Percentiles rank a stretch among this genome's conserved stretches.
Evolutionary conservation across 345 rosid genomes (phyloP).

Genomic region (Populus euphratica): DNA sequence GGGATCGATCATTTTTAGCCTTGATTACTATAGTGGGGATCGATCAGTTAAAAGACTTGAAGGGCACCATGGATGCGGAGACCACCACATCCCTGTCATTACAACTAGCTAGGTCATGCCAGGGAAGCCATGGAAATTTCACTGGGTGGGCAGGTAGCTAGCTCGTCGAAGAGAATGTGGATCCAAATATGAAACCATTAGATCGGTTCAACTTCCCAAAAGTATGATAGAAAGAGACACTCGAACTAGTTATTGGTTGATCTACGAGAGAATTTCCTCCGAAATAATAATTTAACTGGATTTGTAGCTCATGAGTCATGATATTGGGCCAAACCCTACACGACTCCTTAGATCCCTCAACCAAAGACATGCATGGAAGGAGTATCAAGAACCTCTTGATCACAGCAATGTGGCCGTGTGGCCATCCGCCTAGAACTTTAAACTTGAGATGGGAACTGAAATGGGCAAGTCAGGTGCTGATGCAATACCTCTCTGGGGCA

Average conservation of each 20-base stretch:
- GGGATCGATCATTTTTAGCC: slow-evolving; percentile 21
- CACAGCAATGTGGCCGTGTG: not conserved
- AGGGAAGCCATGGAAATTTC: not conserved
- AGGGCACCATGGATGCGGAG: not conserved
- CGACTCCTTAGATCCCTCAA: not conserved
- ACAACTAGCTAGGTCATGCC: not conserved
- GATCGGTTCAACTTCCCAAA: not conserved
- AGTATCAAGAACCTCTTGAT: not conserved
- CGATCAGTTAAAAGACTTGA: not conserved
- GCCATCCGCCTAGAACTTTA: not conserved
- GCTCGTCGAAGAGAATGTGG: not conserved
- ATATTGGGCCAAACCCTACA: not conserved
- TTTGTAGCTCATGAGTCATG: not conserved
- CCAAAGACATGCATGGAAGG: not conserved
- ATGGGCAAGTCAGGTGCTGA: not conserved
- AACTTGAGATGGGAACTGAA: not conserved
- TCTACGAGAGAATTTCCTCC: not conserved
- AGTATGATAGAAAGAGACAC: not conserved
- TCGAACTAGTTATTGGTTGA: not conserved
- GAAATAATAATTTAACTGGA: not conserved
- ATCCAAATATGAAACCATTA: not conserved
- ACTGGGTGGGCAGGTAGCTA: not conserved
- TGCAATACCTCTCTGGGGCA: not conserved
- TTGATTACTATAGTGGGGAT: slow-evolving; percentile 21
- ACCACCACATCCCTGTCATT: not conserved